Evolutionary conservation across 2,329 filamentous ascomycete species (phyloP).

Genomic region (Zymoseptoria brevis): DNA sequence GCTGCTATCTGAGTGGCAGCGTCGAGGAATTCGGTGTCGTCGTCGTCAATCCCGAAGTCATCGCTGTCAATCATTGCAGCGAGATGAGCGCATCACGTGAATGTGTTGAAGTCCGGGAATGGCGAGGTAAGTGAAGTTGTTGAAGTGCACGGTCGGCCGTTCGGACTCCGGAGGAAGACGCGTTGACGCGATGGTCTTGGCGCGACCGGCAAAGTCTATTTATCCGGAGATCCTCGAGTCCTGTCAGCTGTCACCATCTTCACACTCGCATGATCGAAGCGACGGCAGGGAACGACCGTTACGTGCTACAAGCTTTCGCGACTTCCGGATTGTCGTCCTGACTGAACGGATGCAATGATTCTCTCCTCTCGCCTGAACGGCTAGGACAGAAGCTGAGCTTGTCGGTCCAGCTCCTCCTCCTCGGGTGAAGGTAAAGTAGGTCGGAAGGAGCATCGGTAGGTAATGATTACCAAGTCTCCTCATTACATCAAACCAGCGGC

Average conservation of each 20-base stretch:
- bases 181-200: background rate
- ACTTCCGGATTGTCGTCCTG: no score
- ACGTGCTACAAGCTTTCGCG: no score
- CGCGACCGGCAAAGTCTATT: background rate
- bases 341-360: no score
- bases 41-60: constrained; percentile 27
- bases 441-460: background rate
- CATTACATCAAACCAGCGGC: background rate
- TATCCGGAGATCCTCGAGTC: background rate
- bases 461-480: background rate
- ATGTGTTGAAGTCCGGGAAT: background rate
- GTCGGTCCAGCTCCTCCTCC: background rate
- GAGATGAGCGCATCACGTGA: constrained; percentile 4
- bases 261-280: no score
- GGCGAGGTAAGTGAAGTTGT: background rate
- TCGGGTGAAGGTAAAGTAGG: background rate
- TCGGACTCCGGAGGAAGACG: background rate
- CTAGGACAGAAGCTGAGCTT: background rate
- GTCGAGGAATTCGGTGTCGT: constrained; percentile 27
- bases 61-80: constrained; percentile 26
- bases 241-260: no score
- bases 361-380: background rate
- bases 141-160: background rate
- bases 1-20: constrained; percentile 27
- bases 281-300: no score